Evolutionary conservation across 108 stramenopile species (phyloP), one percentile per base, ranked within the genome.

Genomic region (Stephanodiscus triporus): DNA sequence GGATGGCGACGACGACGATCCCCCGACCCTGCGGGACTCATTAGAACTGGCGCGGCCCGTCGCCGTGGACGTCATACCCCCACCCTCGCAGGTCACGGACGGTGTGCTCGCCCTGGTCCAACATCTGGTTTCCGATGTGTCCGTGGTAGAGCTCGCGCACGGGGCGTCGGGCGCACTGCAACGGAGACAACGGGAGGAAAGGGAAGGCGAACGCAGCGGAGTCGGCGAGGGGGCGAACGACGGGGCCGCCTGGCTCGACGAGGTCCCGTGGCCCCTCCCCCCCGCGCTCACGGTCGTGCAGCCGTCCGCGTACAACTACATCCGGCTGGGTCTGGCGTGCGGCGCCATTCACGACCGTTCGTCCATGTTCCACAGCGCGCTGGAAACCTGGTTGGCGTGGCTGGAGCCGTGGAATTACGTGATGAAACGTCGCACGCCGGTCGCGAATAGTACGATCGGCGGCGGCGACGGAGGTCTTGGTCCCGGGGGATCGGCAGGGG

Each of bases 391-490:
- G 92, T 63, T 95, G 16, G 43, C 89, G 9, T 95, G 91, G 91
- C 47, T 95, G 62, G 95, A 95, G 58, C 95, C 95, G 20, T 95
- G 95, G 95, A 92, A 93, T 62, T 84, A 66, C 32, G 74, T 71
- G 32, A 24, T 72, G 37, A 80, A 76, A 26, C 66, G 68, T 37
- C 54, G 82, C 22, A 29, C 78, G 19, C 27, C 36, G 19, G 60
- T 48, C n/a, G 9, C 62, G 29, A 38, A 24, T 40, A 10, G 40
- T 69, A 24, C 19, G 6, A 55, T n/a, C 32, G 62, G 11, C 11
- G 50, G 47, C 7, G 37, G 38, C 23, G 42, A 19, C 8, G 36
- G 34, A 20, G 55, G 62, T 20, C 20, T 9, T 9, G 20, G 24
- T 29, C 27, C 66, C 3, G 20, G 42, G 2, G 63, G 38, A 58